Conservation (phyloP, 2,329 filamentous ascomycete species). For the Dichotomopilus funicola region DNA sequence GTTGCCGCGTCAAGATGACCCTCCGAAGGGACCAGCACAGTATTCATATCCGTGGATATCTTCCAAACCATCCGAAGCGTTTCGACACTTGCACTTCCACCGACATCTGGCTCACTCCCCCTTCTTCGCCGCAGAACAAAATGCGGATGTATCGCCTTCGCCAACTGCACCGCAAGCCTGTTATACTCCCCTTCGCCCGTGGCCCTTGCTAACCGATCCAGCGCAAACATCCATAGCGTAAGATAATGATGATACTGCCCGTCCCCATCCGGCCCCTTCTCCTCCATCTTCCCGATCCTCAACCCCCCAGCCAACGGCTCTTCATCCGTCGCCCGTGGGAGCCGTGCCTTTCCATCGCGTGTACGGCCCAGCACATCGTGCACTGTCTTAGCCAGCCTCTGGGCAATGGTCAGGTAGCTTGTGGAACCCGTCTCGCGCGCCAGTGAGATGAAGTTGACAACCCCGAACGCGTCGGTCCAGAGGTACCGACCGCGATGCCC, state of each 20-base stretch:
- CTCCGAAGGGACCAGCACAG: constrained; percentile 42
- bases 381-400: constrained; percentile 42
- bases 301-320: constrained; percentile 49
- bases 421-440: constrained; percentile 32
- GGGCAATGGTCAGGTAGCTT: constrained; percentile 44
- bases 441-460: constrained; percentile 53
- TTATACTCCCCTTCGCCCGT: constrained; percentile 42
- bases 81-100: neutral
- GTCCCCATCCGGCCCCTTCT: constrained; percentile 44
- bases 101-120: neutral
- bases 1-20: constrained; percentile 52
- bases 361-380: constrained; percentile 48
- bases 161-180: constrained; percentile 44
- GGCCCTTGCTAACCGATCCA: constrained; percentile 47
- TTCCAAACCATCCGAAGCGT: constrained; percentile 48
- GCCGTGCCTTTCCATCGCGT: constrained; percentile 39
- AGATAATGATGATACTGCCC: constrained; percentile 58
- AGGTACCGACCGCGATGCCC: constrained; percentile 53
- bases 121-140: constrained; percentile 36
- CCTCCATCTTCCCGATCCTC: constrained; percentile 50
- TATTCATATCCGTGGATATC: constrained; percentile 42
- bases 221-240: constrained; percentile 57
- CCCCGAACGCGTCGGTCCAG: constrained; percentile 56
- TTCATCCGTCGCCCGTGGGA: constrained; percentile 45
- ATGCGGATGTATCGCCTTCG: constrained; percentile 44